phyloP scores from a whole-genome alignment of 768 basidiomycete genomes.

The Russula sp. region DNA sequence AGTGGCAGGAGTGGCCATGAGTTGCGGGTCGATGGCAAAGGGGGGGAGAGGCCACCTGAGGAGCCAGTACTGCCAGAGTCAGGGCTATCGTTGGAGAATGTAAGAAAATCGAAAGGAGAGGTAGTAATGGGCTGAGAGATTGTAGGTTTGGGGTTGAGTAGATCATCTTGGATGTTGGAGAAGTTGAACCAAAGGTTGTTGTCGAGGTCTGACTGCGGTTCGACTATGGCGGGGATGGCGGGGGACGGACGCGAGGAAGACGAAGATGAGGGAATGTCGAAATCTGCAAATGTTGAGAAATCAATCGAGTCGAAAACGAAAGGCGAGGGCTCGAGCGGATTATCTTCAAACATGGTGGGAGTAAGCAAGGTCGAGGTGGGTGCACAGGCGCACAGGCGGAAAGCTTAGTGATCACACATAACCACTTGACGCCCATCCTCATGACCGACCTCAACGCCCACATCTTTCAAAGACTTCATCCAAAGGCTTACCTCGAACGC shows the following conservation, averaged over 20 bases:
- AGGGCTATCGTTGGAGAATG: slow-evolving; percentile 37
- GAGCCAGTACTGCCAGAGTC: slow-evolving; percentile 29
- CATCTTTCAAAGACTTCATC: slow-evolving; percentile 87
- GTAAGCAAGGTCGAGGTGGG: not conserved
- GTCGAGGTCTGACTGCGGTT: slow-evolving; percentile 19
- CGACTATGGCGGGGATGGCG: slow-evolving; percentile 5
- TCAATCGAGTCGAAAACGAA: slow-evolving; percentile 21
- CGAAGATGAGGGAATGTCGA: slow-evolving; percentile 13
- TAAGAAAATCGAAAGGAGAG: slow-evolving; percentile 43
- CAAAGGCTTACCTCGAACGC: slow-evolving; percentile 79
- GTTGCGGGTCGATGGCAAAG: slow-evolving; percentile 70
- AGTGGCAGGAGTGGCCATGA: slow-evolving; percentile 62
- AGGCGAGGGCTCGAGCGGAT: slow-evolving; percentile 24
- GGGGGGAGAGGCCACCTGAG: slow-evolving; percentile 32
- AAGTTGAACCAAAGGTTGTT: slow-evolving; percentile 32
- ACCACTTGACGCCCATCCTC: not conserved
- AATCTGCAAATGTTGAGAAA: slow-evolving; percentile 9
- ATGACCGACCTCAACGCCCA: slow-evolving; percentile 31
- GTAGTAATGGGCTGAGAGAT: slow-evolving; percentile 32
- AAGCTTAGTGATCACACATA: slow-evolving; percentile 11
- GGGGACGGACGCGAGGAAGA: slow-evolving; percentile 13
- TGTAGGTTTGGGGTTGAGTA: slow-evolving; percentile 33
- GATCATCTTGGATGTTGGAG: slow-evolving; percentile 35
- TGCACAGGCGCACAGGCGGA: too few relatives aligned
- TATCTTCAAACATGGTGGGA: slow-evolving; percentile 25